phyloP scores from a whole-genome alignment of 257 asterid species.

The Leptodermis oblonga region DNA sequence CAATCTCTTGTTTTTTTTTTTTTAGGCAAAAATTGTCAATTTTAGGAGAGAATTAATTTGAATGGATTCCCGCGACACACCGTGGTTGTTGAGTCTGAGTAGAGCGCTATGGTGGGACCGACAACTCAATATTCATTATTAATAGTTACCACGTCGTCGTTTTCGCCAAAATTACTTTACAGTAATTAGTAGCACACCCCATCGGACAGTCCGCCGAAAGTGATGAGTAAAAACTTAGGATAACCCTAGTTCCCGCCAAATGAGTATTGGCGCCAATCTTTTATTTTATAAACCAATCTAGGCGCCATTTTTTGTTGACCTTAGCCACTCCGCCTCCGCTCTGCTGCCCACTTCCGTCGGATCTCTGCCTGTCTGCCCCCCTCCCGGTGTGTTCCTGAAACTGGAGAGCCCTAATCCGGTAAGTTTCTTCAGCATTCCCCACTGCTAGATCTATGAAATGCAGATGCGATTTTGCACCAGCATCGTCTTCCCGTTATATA shows the following conservation, averaged over 20 bases:
- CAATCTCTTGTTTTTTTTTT: no score
- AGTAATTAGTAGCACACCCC: no score
- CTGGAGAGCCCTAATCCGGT: conserved; percentile 6
- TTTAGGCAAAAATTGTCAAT: no score
- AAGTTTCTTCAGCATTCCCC: background rate
- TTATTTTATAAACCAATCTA: conserved; percentile 5
- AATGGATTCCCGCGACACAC: background rate
- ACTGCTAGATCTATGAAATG: background rate
- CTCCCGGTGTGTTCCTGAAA: background rate
- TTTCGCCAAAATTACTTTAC: background rate
- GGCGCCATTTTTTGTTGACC: background rate
- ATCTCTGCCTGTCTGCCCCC: background rate
- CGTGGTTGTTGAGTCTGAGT: background rate
- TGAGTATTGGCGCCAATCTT: conserved; percentile 37
- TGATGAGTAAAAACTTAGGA: background rate
- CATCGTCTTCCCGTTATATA: background rate
- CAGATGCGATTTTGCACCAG: background rate
- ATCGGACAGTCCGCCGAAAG: no score
- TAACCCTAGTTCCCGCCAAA: conserved; percentile 57
- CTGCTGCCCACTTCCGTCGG: background rate
- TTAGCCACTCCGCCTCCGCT: background rate
- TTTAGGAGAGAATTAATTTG: background rate
- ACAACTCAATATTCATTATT: background rate
- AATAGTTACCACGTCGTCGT: background rate
- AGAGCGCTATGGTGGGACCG: background rate